These are phyloP conservation scores for Leavenworthia alabamica DNA, from an alignment of 345 rosid species.

Conservation along the genomic window DNA sequence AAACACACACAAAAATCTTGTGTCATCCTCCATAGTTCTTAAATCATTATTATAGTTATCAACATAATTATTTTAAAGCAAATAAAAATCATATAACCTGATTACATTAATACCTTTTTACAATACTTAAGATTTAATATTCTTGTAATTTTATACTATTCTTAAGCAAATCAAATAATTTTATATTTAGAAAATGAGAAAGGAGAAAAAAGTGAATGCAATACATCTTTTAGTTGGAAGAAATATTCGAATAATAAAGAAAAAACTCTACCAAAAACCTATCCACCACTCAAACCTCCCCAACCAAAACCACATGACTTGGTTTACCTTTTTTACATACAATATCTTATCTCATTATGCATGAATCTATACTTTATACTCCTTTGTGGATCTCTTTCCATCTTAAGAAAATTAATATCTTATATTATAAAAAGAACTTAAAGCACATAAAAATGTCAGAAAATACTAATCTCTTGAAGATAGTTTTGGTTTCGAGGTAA, in stretches of 20 bases:
- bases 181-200: background rate
- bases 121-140: background rate
- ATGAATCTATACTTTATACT: slow-evolving; percentile 20
- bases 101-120: background rate
- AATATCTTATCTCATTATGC: slow-evolving; percentile 3
- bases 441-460: background rate
- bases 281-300: slow-evolving; percentile 31
- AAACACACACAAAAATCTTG: background rate
- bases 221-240: background rate
- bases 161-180: background rate
- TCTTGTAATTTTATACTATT: background rate
- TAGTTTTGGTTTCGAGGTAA: slow-evolving; percentile 12
- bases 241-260: background rate
- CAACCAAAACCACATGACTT: slow-evolving; percentile 36
- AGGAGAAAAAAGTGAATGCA: background rate
- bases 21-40: background rate
- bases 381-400: slow-evolving; percentile 2
- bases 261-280: slow-evolving; percentile 26
- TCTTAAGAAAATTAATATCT: background rate
- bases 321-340: slow-evolving; percentile 14
- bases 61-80: background rate
- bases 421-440: background rate
- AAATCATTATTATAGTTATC: background rate
- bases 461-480: background rate
- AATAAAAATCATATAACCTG: background rate